Base-by-base conservation (phyloP, 768 basidiomycete genomes). In the Sporobolomyces pararoseus region DNA sequence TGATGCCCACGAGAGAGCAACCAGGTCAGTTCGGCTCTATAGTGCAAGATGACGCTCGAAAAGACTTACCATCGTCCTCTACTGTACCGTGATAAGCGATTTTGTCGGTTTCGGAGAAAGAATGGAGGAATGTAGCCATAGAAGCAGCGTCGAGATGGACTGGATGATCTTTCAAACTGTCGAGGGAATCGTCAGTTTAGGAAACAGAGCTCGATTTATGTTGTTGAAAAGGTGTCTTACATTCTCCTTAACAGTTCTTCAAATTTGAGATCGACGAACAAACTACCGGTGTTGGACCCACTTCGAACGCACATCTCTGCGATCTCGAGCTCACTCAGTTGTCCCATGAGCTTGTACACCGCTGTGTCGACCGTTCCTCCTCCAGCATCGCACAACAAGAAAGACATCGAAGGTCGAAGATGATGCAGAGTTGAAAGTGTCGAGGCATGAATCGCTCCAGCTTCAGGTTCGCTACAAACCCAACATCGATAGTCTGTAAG, bases 301-400 rank as follows among this genome's bases (percentile, higher is more conserved):
- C 89, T 90, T 63, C 90, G 84, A 19, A 90, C 90, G 70, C 88
- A 89, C 81, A 93, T 88, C 80, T 94, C 91, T 52, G 90, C 91
- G 68, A 94, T 91, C 79, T 93, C 90, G n/a, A 93, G 84, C 76
- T 86, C 85, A 16, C 86, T 82, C 79, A 89, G 83, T 72, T 89
- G 84, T 7, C 90, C 91, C 63, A 89, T 89, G 57, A 93, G 88
- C 83, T 81, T 81, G 79, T 84, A 84, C 16, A 81, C 79, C 9
- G 82, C 82, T 4, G 83, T 78, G 65, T 84, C 82, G 54, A 89
- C 87, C 16, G 88, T 89, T 77, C 89, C 89, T 77, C 90, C 89
- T 76, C 89, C 91, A 25, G 90, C 90, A 79, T 94, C 91, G 76
- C 89, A 90, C n/a, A 94, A 89, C 79, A 93, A 87, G 77, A 93